Evolutionary conservation across 495 filamentous ascomycete species (phyloP), one percentile per base, ranked within the genome.

Genomic region (Tetracladium setigerum): DNA sequence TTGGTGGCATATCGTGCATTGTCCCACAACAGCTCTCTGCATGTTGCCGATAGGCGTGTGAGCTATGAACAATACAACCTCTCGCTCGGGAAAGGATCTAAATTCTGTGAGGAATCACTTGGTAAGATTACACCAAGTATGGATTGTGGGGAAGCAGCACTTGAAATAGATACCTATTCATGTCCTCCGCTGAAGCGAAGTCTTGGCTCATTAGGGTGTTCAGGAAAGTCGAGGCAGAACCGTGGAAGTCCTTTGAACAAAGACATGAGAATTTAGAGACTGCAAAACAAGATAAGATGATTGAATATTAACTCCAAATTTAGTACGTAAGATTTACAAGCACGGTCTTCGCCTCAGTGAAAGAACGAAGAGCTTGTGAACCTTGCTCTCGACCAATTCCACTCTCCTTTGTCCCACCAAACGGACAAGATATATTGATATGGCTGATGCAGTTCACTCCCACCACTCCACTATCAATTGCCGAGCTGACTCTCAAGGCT

Each of bases 341-440:
- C n/a, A 78, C 65, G n/a, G 63, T 68, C 62, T 76, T 76, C 19
- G 62, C 42, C 51, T 76, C 69, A 36, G 72, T 43, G 52, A 61
- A 76, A 18, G 55, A 54, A 19, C 67, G 61, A 44, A 78, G 46
- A 0, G 62, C 72, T 44, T 64, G 52, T 44, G 55, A 67, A 6
- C 66, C 69, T 16, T 62, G 60, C 54, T 77, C 74, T 9, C 70
- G 55, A 0, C 73, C 73, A 12, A 68, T 41, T 5, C 75, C 75
- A 52, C 67, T 72, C 48, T 71, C 59, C 58, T 79, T 79, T 38
- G 50, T 68, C 1, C 74, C 75, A 6, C 75, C 74, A 54, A 78
- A 79, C 0, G 74, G 69, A 42, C 59, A 52, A 22, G n/a, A 14
- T 47, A 52, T 45, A 38, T 63, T 64, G 14, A 64, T 65, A 12